Evolutionary conservation across 2,329 filamentous ascomycete species (phyloP).

Genomic region (Magnaporthales sp.): DNA sequence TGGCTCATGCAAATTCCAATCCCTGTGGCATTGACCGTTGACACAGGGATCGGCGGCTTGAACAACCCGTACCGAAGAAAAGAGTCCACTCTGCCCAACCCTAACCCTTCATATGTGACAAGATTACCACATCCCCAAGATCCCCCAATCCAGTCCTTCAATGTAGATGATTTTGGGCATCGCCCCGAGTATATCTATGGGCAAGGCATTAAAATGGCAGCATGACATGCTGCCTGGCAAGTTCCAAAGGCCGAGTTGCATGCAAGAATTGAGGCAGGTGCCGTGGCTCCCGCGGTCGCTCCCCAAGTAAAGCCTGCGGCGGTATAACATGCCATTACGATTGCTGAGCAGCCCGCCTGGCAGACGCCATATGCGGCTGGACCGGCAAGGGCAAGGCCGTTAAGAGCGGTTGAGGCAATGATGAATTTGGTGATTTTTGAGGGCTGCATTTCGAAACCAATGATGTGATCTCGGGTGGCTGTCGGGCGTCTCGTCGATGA

Average conservation of each 20-base stretch:
- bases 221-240: not conserved
- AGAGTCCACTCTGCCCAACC: not conserved
- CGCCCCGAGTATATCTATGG: not conserved
- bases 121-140: not conserved
- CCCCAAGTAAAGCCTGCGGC: not conserved
- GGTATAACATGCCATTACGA: not conserved
- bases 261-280: not conserved
- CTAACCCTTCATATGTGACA: not conserved
- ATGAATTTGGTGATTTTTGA: not conserved
- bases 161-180: not conserved
- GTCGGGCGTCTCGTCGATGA: not conserved
- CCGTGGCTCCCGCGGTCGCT: not conserved
- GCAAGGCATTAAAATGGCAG: not conserved
- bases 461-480: not conserved
- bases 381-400: not conserved
- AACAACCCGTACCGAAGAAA: too few relatives aligned
- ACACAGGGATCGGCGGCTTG: not conserved
- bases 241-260: not conserved
- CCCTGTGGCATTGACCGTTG: not conserved
- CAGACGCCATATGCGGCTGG: constrained; percentile 1
- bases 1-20: not conserved
- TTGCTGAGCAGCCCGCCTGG: not conserved
- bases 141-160: not conserved
- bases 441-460: not conserved
- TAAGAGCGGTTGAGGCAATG: not conserved